A percentile compares a stretch with the other conserved stretches of the same genome.
Conservation (phyloP, 2,329 filamentous ascomycete genomes). For the Uncinocarpus reesii region DNA sequence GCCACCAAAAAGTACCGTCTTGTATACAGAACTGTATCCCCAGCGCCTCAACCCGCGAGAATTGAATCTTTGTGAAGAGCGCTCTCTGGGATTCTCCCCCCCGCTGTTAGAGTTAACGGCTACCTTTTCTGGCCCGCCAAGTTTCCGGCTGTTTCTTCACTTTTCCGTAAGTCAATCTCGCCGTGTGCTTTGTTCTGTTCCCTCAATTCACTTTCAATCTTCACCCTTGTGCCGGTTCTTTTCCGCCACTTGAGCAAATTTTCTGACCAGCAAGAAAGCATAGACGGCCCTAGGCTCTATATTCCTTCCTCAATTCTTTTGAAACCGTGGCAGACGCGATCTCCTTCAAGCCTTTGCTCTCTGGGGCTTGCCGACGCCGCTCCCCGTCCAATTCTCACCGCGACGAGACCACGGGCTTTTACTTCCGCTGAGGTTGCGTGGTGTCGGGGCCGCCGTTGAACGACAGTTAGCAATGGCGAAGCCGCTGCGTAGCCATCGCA, state of each 20-base stretch:
- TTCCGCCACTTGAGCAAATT: neutral
- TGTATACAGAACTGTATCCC: neutral
- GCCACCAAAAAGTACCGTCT: slow-evolving; percentile 1
- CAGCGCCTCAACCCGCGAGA: neutral
- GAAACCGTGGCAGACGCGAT: neutral
- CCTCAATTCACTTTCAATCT: neutral
- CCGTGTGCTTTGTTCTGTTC: neutral
- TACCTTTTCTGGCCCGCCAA: neutral
- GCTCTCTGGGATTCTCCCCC: neutral
- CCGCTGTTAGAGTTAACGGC: neutral
- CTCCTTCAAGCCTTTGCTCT: neutral
- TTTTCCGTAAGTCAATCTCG: neutral
- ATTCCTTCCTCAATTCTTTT: neutral
- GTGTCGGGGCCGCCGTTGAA: slow-evolving; percentile 5
- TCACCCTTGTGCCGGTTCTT: neutral
- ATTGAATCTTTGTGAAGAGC: slow-evolving; percentile 3
- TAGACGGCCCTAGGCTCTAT: neutral
- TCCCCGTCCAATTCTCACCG: neutral
- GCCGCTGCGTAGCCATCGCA: slow-evolving; percentile 23
- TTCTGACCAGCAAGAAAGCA: neutral
- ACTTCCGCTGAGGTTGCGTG: slow-evolving; percentile 8
- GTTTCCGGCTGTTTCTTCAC: neutral
- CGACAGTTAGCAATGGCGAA: slow-evolving; percentile 25
- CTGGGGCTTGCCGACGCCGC: neutral
- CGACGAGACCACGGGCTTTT: neutral